phyloP scores from a whole-genome alignment of 2,329 filamentous ascomycete species.

The Neopestalotiopsis clavispora region DNA sequence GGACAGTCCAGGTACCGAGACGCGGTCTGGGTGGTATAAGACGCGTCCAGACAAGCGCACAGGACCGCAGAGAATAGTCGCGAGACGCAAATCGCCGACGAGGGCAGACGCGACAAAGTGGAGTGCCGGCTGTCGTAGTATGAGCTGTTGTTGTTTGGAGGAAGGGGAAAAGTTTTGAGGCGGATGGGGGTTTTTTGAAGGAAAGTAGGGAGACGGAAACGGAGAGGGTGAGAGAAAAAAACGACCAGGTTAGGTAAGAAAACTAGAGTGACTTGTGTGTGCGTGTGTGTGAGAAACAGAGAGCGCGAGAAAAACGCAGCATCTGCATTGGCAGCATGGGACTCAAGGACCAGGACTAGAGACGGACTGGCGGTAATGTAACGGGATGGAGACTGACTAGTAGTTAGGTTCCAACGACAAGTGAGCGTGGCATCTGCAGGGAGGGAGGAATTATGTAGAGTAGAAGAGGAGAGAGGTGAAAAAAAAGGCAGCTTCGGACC shows the following conservation, averaged over 20 bases:
- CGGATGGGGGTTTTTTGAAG: not conserved
- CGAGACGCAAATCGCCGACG: constrained; percentile 10
- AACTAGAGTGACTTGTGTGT: not conserved
- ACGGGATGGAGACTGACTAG: not conserved
- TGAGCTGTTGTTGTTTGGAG: constrained; percentile 11
- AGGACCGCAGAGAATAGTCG: constrained; percentile 19
- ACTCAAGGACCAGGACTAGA: no score
- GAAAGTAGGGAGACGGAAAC: constrained; percentile 18
- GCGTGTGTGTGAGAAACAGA: constrained; percentile 3
- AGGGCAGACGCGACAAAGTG: constrained; percentile 1
- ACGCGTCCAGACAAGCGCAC: constrained; percentile 16
- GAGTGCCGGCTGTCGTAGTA: not conserved
- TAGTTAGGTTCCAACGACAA: not conserved
- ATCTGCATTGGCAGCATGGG: not conserved
- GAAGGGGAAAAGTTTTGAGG: constrained; percentile 14
- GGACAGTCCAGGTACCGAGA: constrained; percentile 5
- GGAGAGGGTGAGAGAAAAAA: constrained; percentile 12
- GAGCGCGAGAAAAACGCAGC: not conserved
- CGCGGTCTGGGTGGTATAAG: constrained; percentile 14
- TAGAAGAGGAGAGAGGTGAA: no score
- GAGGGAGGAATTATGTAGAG: no score
- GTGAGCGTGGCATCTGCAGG: not conserved
- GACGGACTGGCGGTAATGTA: not conserved
- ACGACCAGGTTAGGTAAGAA: constrained; percentile 13
- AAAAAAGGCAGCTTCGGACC: not conserved